phyloP scores from a whole-genome alignment of 75 land plant genomes.

The Selaginella tamariscina region DNA sequence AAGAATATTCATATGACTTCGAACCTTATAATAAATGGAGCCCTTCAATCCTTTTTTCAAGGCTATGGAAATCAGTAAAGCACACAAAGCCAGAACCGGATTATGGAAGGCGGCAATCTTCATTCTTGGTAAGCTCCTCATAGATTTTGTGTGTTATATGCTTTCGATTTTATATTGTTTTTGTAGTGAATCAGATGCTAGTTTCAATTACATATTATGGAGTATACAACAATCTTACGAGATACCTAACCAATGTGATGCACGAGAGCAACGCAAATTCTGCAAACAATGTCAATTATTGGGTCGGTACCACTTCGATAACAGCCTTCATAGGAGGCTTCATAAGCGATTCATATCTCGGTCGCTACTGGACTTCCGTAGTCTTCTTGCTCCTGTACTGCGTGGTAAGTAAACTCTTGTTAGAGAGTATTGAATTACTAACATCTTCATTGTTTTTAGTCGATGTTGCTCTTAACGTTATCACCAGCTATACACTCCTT shows the following conservation, averaged over 20 bases:
- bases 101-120: not conserved
- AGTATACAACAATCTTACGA: not conserved
- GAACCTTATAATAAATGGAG: no score
- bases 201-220: slow-evolving; percentile 7
- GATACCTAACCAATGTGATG: slow-evolving; percentile 7
- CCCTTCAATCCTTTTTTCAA: no score
- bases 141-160: not conserved
- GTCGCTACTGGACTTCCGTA: not conserved
- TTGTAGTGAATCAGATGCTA: slow-evolving; percentile 2
- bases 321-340: slow-evolving; percentile 1
- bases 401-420: not conserved
- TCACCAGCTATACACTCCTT: not conserved
- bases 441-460: not conserved
- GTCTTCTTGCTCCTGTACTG: not conserved
- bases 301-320: slow-evolving; percentile 5
- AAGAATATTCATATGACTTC: no score
- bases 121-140: not conserved
- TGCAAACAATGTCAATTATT: not conserved
- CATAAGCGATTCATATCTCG: not conserved
- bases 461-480: not conserved
- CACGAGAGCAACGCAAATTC: not conserved
- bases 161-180: not conserved
- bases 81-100: no score
- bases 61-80: no score
- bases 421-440: no score